Percentiles rank a stretch among this genome's conserved stretches.
phyloP scores from a whole-genome alignment of 2,329 filamentous ascomycete genomes.

The Bertia moriformis region DNA sequence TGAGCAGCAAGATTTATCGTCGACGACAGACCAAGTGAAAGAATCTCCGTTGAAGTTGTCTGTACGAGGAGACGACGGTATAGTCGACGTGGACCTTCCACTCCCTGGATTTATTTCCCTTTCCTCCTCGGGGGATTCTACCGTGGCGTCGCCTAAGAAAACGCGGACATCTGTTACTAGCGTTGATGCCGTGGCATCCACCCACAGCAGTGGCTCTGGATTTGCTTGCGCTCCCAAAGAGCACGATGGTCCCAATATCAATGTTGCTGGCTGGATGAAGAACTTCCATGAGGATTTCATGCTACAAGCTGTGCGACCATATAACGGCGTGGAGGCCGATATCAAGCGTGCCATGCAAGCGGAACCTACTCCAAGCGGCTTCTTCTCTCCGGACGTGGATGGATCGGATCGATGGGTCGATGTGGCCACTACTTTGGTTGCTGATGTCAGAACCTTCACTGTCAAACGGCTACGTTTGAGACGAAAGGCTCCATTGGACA shows the following conservation, averaged over 20 bases:
- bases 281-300: slow-evolving; percentile 42
- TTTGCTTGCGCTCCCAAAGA: slow-evolving; percentile 14
- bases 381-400: slow-evolving; percentile 13
- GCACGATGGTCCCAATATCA: slow-evolving; percentile 29
- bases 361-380: slow-evolving; percentile 26
- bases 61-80: slow-evolving; percentile 39
- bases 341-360: slow-evolving; percentile 39
- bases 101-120: slow-evolving; percentile 32
- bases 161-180: slow-evolving; percentile 31
- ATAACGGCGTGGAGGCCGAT: slow-evolving; percentile 32
- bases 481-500: slow-evolving; percentile 21
- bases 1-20: slow-evolving; percentile 7
- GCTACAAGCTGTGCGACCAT: slow-evolving; percentile 40
- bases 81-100: slow-evolving; percentile 44
- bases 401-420: slow-evolving; percentile 32
- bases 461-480: slow-evolving; percentile 39
- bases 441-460: slow-evolving; percentile 34
- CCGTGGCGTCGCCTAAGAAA: slow-evolving; percentile 22
- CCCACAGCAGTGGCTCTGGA: slow-evolving; percentile 21
- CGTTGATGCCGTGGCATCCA: slow-evolving; percentile 29
- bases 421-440: slow-evolving; percentile 38
- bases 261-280: slow-evolving; percentile 41
- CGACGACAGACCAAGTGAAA: slow-evolving; percentile 12
- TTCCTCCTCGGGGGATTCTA: slow-evolving; percentile 26
- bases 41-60: slow-evolving; percentile 33